A percentile compares a stretch with the other conserved stretches of the same genome.
Evolutionary conservation across 78 protist species (phyloP).

Genomic region (Dictyostelium brefeldianum): DNA sequence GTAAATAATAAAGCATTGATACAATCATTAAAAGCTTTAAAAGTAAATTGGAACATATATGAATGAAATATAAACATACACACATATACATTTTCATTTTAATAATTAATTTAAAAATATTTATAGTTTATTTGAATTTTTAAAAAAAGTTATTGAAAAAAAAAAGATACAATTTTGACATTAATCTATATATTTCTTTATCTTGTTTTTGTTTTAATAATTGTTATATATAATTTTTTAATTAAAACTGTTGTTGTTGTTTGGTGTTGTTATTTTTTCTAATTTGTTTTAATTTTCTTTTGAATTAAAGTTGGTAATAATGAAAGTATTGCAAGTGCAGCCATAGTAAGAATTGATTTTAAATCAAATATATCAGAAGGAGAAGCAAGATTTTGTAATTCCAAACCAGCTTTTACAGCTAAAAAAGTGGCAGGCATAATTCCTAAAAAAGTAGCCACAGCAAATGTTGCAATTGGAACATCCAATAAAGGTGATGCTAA

Average conservation of each 20-base stretch:
- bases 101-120: no score
- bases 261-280: not conserved
- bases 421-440: constrained; percentile 84
- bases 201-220: no score
- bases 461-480: constrained; percentile 62
- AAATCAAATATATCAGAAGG: constrained; percentile 73
- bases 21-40: no score
- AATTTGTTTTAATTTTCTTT: constrained; percentile 16
- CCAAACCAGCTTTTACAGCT: constrained; percentile 85
- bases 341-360: constrained; percentile 62
- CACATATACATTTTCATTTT: no score
- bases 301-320: constrained; percentile 71
- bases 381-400: constrained; percentile 45
- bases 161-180: no score
- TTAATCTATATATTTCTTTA: no score
- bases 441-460: constrained; percentile 82
- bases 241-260: not conserved
- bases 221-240: not conserved
- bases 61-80: no score
- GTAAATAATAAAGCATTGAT: no score
- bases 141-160: no score
- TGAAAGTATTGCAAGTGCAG: constrained; percentile 37
- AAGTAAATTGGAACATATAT: no score
- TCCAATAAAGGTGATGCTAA: constrained; percentile 83
- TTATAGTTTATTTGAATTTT: no score